Percentiles rank a stretch among this genome's conserved stretches.
Evolutionary conservation across 495 filamentous ascomycete genomes (phyloP).

Genomic region (Durotheca rogersii): DNA sequence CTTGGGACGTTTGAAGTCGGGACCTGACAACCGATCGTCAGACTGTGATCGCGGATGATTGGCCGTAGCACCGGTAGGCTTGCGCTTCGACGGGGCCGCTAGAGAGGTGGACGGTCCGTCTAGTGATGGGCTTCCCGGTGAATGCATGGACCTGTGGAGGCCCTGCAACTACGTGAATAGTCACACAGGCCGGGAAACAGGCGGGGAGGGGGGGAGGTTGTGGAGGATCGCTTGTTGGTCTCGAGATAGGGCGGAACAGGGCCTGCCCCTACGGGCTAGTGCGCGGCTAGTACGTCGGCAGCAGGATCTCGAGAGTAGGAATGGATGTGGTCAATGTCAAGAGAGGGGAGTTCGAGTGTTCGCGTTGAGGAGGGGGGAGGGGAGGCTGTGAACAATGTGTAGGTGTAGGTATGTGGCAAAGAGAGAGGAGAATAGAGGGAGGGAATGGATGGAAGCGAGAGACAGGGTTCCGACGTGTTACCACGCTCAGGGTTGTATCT

Average conservation of each 20-base stretch:
- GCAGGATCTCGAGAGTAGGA: too few relatives aligned
- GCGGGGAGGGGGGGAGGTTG: neutral
- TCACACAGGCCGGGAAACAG: conserved; percentile 24
- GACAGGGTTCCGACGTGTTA: too few relatives aligned
- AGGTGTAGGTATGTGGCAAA: too few relatives aligned
- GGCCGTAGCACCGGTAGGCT: conserved; percentile 8
- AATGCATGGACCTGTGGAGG: conserved; percentile 36
- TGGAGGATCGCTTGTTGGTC: neutral
- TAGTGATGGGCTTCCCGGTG: conserved; percentile 20
- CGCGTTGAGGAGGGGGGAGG: too few relatives aligned
- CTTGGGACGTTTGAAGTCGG: conserved; percentile 23
- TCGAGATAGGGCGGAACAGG: neutral
- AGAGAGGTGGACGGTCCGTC: conserved; percentile 29
- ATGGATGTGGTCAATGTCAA: too few relatives aligned
- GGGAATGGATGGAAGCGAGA: too few relatives aligned
- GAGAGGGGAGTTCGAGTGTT: too few relatives aligned
- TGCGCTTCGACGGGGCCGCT: conserved; percentile 33
- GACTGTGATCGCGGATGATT: conserved; percentile 16
- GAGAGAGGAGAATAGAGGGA: too few relatives aligned
- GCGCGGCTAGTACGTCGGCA: too few relatives aligned
- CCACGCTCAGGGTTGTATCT: too few relatives aligned
- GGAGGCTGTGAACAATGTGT: too few relatives aligned
- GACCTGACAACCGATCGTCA: neutral
- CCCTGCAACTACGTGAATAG: conserved; percentile 36
- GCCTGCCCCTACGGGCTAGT: too few relatives aligned